phyloP scores from a whole-genome alignment of 768 basidiomycete species.

The Macrolepiota albuminosa region DNA sequence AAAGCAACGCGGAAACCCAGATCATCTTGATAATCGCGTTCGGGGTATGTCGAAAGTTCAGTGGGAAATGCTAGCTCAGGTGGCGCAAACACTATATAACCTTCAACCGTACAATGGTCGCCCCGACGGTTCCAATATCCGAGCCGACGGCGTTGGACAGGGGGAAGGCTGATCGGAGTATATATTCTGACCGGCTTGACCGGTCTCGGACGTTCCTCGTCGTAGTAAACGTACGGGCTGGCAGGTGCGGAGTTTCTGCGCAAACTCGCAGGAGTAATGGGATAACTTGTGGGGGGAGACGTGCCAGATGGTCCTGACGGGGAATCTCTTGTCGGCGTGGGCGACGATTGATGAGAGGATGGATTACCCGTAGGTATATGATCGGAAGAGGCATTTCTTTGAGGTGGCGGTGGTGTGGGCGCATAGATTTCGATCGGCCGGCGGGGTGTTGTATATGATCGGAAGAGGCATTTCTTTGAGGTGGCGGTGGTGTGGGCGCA shows the following conservation, averaged over 20 bases:
- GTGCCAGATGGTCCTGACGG: conserved; percentile 4
- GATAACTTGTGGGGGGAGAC: conserved; percentile 3
- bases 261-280: neutral
- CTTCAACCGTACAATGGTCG: conserved; percentile 55
- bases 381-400: neutral
- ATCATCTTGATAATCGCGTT: conserved; percentile 50
- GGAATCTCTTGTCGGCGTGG: neutral
- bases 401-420: conserved; percentile 1
- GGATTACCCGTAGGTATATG: neutral
- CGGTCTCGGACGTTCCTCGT: conserved; percentile 12
- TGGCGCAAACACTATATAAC: conserved; percentile 67
- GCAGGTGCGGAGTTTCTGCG: conserved; percentile 1
- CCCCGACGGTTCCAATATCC: conserved; percentile 78
- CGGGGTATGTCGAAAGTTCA: conserved; percentile 59
- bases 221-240: conserved; percentile 8
- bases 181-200: conserved; percentile 9
- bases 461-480: no score
- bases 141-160: conserved; percentile 22
- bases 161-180: conserved; percentile 21
- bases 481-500: neutral
- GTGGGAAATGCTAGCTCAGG: conserved; percentile 46
- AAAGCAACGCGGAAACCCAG: conserved; percentile 37
- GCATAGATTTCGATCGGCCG: conserved; percentile 9
- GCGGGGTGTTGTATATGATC: neutral
- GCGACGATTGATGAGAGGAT: conserved; percentile 7